phyloP scores from a whole-genome alignment of 768 basidiomycete species.

The Porphyrellus cyaneotinctus region DNA sequence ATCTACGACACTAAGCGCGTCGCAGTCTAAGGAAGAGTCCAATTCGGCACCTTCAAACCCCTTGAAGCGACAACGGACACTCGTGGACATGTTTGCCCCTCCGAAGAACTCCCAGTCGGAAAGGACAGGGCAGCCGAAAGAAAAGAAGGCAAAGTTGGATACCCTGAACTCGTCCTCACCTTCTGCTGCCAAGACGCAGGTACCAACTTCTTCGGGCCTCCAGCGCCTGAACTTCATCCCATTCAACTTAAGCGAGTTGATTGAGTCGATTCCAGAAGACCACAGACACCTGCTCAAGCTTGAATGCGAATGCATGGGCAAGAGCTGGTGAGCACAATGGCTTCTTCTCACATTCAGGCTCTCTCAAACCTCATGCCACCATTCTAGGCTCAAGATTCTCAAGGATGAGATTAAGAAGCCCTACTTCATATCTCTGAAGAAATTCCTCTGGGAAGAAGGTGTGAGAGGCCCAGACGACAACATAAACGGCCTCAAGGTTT shows the following conservation, averaged over 20 bases:
- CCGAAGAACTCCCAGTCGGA: conserved; percentile 28
- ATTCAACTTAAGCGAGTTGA: conserved; percentile 55
- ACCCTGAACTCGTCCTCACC: conserved; percentile 22
- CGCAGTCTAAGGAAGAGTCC: conserved; percentile 17
- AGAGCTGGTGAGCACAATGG: conserved; percentile 50
- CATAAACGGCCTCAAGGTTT: conserved; percentile 52
- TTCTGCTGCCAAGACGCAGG: conserved; percentile 11
- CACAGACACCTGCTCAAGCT: conserved; percentile 55
- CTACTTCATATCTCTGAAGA: conserved; percentile 71
- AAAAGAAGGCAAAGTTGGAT: conserved; percentile 48
- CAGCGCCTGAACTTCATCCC: conserved; percentile 60
- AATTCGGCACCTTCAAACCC: conserved; percentile 21
- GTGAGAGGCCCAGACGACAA: conserved; percentile 50
- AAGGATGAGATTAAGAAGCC: conserved; percentile 72
- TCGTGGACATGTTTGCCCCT: conserved; percentile 58
- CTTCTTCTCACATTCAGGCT: background rate
- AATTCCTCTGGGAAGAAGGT: conserved; percentile 64
- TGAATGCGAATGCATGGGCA: conserved; percentile 71
- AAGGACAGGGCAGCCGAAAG: conserved; percentile 24
- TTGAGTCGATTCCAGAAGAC: conserved; percentile 52
- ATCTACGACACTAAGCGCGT: conserved; percentile 19
- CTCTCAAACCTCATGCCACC: conserved; percentile 6
- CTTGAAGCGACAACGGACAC: conserved; percentile 56
- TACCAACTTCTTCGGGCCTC: conserved; percentile 11
- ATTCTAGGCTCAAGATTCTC: conserved; percentile 64